Conservation (phyloP, 306 rosid species). For the Dryas octopetala region DNA sequence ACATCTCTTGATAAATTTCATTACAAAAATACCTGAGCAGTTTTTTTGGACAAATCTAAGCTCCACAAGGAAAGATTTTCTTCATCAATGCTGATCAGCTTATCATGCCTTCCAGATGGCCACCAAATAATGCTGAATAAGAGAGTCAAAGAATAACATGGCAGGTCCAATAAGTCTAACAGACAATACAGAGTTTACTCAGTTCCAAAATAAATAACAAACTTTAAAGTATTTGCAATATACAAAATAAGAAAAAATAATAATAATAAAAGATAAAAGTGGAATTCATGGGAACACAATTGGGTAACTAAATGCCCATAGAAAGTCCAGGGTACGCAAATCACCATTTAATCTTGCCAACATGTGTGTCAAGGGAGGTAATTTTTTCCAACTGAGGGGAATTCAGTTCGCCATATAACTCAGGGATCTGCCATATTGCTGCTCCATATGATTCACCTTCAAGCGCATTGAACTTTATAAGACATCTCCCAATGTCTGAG, state of each 20-base stretch:
- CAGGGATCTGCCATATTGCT: constrained; percentile 98
- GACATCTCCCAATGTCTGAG: background rate
- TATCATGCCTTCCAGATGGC: constrained; percentile 92
- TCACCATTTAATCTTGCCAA: constrained; percentile 85
- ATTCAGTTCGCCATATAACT: constrained; percentile 87
- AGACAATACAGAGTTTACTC: background rate
- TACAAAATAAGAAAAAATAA: background rate
- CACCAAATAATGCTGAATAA: constrained; percentile 77
- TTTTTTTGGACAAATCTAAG: constrained; percentile 82
- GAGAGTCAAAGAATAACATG: constrained; percentile 13
- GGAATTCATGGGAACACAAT: background rate
- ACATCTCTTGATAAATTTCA: constrained; percentile 4
- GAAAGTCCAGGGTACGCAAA: constrained; percentile 22
- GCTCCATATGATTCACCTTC: constrained; percentile 91
- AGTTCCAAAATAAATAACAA: background rate
- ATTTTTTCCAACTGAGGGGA: constrained; percentile 87
- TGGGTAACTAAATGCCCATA: background rate
- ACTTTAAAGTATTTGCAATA: background rate
- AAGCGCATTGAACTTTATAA: constrained; percentile 33
- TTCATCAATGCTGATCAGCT: constrained; percentile 82
- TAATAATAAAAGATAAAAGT: background rate
- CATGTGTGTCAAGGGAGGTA: constrained; percentile 65
- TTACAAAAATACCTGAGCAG: constrained; percentile 64
- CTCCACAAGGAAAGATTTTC: constrained; percentile 82
- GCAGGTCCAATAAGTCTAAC: background rate